A percentile compares a stretch with the other conserved stretches of the same genome.
phyloP scores from a whole-genome alignment of 345 rosid species.

The Clausena lansium region DNA sequence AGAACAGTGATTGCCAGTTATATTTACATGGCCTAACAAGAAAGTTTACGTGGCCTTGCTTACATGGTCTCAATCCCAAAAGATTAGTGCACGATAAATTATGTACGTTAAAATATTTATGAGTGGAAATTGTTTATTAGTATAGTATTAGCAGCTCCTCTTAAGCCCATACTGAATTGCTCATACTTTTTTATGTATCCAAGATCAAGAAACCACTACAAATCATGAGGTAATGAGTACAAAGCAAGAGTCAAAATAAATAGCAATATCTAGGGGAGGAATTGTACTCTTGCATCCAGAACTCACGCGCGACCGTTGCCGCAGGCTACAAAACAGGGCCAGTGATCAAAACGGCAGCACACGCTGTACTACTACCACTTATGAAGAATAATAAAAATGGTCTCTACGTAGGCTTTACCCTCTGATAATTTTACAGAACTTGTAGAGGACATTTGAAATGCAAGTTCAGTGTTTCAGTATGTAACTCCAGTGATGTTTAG shows the following conservation, averaged over 20 bases:
- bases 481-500: conserved; percentile 1
- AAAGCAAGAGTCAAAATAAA: conserved; percentile 36
- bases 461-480: neutral
- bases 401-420: neutral
- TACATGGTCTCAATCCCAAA: neutral
- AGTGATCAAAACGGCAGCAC: conserved; percentile 1
- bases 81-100: neutral
- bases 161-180: conserved; percentile 31
- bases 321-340: conserved; percentile 22
- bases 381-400: neutral
- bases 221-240: conserved; percentile 50
- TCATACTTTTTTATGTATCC: conserved; percentile 7
- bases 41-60: neutral
- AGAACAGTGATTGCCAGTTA: no score
- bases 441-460: neutral
- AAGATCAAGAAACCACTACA: conserved; percentile 27
- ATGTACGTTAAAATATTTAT: neutral
- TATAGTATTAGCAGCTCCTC: neutral
- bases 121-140: neutral
- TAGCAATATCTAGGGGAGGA: conserved; percentile 4
- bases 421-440: neutral
- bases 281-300: conserved; percentile 7
- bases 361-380: neutral
- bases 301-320: conserved; percentile 17
- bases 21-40: neutral